Percentiles rank a stretch among this genome's conserved stretches.
phyloP scores from a whole-genome alignment of 23 red algal species.

The Gracilaria domingensis region DNA sequence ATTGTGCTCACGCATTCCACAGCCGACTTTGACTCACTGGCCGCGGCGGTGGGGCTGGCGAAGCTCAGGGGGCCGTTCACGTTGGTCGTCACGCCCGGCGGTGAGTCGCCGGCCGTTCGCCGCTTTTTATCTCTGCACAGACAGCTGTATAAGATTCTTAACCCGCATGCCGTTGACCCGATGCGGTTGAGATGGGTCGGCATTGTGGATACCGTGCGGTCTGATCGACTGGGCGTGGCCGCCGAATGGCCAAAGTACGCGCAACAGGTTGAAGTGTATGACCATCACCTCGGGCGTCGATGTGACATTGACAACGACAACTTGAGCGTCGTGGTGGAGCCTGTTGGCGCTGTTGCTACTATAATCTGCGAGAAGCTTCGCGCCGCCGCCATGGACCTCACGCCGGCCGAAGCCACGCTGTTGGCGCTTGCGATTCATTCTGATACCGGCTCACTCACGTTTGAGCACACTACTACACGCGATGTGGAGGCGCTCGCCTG shows the following conservation, averaged over 20 bases:
- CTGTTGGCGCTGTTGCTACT: constrained; percentile 85
- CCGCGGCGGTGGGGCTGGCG: constrained; percentile 81
- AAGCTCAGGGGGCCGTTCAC: constrained; percentile 67
- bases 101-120: constrained; percentile 54
- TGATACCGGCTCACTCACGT: constrained; percentile 81
- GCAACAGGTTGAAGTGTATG: constrained; percentile 65
- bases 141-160: constrained; percentile 65
- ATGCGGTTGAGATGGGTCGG: constrained; percentile 74
- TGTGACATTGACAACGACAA: constrained; percentile 68
- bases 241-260: constrained; percentile 62
- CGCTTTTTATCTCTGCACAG: constrained; percentile 71
- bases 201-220: constrained; percentile 69
- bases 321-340: constrained; percentile 59
- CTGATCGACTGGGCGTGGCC: constrained; percentile 70
- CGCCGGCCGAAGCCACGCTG: constrained; percentile 79
- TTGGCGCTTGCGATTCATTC: constrained; percentile 87
- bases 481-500: constrained; percentile 76
- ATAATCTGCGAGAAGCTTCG: constrained; percentile 80
- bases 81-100: constrained; percentile 73
- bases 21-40: constrained; percentile 85
- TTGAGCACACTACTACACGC: constrained; percentile 73
- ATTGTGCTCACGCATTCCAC: constrained; percentile 74
- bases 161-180: constrained; percentile 57
- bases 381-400: constrained; percentile 28
- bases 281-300: constrained; percentile 71